Percentiles rank a stretch among this genome's conserved stretches.
phyloP scores from a whole-genome alignment of 345 rosid species.

The Citrus unshiu region DNA sequence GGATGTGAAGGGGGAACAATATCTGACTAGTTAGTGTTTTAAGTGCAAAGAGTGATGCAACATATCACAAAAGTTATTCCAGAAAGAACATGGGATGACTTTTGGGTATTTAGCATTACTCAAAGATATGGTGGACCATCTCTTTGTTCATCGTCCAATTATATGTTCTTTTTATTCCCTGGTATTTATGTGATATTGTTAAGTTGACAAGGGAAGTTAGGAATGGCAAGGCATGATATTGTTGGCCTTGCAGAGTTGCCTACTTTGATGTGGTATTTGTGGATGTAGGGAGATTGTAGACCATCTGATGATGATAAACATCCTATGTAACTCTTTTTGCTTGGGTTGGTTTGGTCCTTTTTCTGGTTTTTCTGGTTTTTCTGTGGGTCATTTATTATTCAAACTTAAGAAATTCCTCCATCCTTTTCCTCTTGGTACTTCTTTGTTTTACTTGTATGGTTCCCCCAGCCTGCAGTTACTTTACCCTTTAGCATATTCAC shows the following conservation, averaged over 20 bases:
- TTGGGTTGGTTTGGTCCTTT: background rate
- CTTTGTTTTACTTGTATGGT: background rate
- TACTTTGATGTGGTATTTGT: background rate
- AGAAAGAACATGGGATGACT: background rate
- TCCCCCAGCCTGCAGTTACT: background rate
- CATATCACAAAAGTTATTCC: background rate
- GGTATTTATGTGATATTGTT: background rate
- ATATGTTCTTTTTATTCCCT: background rate
- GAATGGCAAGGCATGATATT: background rate
- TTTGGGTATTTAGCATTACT: background rate
- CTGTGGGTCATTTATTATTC: background rate
- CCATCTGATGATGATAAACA: background rate
- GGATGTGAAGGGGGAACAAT: background rate
- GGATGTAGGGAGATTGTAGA: background rate
- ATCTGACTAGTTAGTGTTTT: background rate
- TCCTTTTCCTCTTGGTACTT: background rate
- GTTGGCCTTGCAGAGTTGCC: background rate
- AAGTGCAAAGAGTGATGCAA: background rate
- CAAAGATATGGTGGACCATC: background rate
- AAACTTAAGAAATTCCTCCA: background rate
- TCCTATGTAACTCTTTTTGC: background rate
- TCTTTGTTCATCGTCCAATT: background rate
- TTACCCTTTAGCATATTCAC: background rate
- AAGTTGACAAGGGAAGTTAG: background rate
- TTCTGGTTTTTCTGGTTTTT: background rate